phyloP scores from a whole-genome alignment of 2,329 filamentous ascomycete genomes.

The Elsinoe fawcettii region DNA sequence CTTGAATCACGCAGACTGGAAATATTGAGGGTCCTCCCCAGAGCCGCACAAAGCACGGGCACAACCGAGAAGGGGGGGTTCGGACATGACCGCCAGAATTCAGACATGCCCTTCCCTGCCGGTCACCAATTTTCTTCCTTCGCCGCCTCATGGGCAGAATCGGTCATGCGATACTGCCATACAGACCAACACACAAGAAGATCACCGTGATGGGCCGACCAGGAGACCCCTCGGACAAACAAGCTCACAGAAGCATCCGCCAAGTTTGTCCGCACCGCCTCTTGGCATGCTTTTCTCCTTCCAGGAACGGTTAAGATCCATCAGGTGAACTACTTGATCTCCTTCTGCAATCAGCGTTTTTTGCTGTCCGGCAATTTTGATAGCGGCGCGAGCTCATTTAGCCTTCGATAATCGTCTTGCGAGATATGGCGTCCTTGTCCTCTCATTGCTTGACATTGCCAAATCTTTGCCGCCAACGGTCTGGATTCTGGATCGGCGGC shows the following conservation, averaged over 20 bases:
- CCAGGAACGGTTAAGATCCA: not conserved
- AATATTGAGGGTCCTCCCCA: not conserved
- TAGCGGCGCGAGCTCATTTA: not conserved
- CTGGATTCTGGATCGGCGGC: not conserved
- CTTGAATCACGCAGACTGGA: too few relatives aligned
- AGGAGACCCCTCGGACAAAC: not conserved
- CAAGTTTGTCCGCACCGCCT: not conserved
- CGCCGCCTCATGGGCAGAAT: not conserved
- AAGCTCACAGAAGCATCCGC: not conserved
- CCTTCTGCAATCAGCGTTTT: not conserved
- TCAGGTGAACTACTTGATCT: not conserved
- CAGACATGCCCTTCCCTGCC: not conserved
- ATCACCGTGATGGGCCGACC: not conserved
- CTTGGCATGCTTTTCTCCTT: not conserved
- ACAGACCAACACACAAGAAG: not conserved
- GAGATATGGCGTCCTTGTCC: not conserved
- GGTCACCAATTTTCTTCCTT: not conserved
- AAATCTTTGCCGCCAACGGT: not conserved
- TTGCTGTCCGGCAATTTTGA: slow-evolving; percentile 2
- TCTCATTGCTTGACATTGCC: not conserved
- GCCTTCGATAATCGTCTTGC: not conserved
- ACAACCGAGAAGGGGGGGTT: not conserved
- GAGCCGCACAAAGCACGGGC: not conserved
- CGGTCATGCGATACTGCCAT: not conserved
- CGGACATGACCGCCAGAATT: not conserved